Evolutionary conservation across 129 eudicot genomes (phyloP).

Genomic region (Tagetes erecta): DNA sequence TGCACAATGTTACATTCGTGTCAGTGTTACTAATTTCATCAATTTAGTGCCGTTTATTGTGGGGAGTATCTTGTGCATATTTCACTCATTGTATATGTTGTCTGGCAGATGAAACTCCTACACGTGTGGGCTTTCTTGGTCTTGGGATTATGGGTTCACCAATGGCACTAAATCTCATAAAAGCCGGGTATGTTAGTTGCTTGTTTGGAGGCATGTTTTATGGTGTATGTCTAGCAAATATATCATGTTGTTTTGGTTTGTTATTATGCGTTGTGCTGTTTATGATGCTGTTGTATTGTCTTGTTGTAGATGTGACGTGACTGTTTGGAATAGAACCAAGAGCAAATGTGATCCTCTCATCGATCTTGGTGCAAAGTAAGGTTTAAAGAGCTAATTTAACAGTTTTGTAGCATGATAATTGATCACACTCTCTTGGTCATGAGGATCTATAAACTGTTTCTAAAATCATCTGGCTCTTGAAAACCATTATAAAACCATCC

Average conservation of each 20-base stretch:
- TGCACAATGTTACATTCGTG: background rate
- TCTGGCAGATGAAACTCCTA: constrained; percentile 54
- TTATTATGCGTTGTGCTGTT: constrained; percentile 7
- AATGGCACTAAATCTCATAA: constrained; percentile 89
- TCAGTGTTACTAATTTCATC: background rate
- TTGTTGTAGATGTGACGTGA: constrained; percentile 82
- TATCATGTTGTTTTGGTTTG: background rate
- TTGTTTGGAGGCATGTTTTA: constrained; percentile 2
- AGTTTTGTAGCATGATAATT: background rate
- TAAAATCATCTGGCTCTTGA: background rate
- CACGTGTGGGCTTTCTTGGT: constrained; percentile 89
- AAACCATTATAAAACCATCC: background rate
- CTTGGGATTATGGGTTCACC: constrained; percentile 99
- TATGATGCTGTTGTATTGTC: constrained; percentile 17
- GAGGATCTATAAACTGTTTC: background rate
- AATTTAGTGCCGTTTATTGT: background rate
- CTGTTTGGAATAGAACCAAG: constrained; percentile 98
- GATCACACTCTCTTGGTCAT: background rate
- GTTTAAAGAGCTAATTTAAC: constrained; percentile 5
- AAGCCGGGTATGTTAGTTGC: constrained; percentile 60
- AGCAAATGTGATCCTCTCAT: constrained; percentile 96
- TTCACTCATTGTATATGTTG: constrained; percentile 16
- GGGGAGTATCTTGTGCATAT: background rate
- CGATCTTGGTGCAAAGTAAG: constrained; percentile 93
- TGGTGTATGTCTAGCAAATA: constrained; percentile 2